Evolutionary conservation across 768 basidiomycete genomes (phyloP).

Genomic region (Coprinopsis strossmayeri): DNA sequence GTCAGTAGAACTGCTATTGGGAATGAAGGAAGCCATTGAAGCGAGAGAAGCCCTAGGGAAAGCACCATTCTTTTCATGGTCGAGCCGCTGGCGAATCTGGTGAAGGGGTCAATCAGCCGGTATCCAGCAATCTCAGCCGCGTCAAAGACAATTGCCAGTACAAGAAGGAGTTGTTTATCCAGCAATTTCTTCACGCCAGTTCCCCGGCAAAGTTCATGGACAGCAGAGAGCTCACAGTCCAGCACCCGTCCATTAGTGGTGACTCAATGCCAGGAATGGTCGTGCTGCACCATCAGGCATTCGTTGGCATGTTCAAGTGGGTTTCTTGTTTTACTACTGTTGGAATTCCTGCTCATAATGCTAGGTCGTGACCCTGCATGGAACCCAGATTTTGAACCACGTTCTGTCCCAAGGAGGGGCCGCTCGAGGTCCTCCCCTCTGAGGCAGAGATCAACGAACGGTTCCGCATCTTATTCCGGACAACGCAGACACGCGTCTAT

Average conservation of each 20-base stretch:
- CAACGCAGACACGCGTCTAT: constrained; percentile 23
- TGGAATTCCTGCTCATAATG: constrained; percentile 9
- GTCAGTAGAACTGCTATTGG: not conserved
- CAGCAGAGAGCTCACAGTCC: constrained; percentile 10
- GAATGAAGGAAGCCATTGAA: not conserved
- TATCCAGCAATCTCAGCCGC: constrained; percentile 1
- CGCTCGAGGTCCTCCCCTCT: too few relatives aligned
- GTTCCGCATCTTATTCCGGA: constrained; percentile 8
- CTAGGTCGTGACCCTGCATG: constrained; percentile 1
- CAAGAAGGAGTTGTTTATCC: constrained; percentile 23
- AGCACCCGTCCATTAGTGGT: constrained; percentile 11
- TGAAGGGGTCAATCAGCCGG: constrained; percentile 6
- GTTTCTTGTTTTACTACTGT: constrained; percentile 16
- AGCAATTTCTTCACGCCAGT: constrained; percentile 51
- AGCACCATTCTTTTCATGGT: constrained; percentile 37
- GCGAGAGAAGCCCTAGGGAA: not conserved
- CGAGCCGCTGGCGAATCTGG: constrained; percentile 43
- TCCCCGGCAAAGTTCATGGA: constrained; percentile 33
- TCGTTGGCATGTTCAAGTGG: constrained; percentile 45
- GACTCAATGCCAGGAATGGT: constrained; percentile 38
- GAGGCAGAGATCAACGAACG: too few relatives aligned
- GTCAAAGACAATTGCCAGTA: constrained; percentile 18
- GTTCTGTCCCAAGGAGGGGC: too few relatives aligned
- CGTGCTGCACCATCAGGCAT: constrained; percentile 37
- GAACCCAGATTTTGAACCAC: constrained; percentile 7